Conservation (phyloP, 768 basidiomycete genomes). For the Termitomyces sp. region DNA sequence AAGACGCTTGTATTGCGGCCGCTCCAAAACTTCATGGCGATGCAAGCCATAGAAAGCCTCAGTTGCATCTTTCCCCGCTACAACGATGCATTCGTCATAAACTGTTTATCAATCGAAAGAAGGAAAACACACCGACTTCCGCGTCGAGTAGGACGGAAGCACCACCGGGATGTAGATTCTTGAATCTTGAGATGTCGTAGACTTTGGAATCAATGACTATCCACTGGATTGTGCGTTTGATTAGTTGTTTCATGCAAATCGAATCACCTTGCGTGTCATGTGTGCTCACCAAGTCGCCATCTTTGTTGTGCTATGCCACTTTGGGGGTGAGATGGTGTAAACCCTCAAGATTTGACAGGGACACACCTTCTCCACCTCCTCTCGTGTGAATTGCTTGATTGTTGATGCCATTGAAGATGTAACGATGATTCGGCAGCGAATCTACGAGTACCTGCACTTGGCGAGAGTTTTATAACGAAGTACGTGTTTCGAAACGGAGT, state of each 20-base stretch:
- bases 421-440: not conserved
- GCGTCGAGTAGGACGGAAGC: slow-evolving; percentile 63
- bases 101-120: not conserved
- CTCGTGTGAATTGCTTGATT: slow-evolving; percentile 41
- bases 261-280: not conserved
- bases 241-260: not conserved
- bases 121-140: slow-evolving; percentile 53
- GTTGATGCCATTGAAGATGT: slow-evolving; percentile 21
- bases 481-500: not conserved
- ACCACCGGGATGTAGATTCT: slow-evolving; percentile 53
- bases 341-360: not conserved
- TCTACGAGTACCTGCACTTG: not conserved
- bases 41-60: slow-evolving; percentile 79
- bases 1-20: slow-evolving; percentile 60
- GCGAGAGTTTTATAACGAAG: no score
- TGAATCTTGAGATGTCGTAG: slow-evolving; percentile 76
- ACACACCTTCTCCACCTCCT: slow-evolving; percentile 69
- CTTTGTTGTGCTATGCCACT: slow-evolving; percentile 61
- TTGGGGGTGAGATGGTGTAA: not conserved
- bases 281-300: slow-evolving; percentile 58
- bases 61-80: slow-evolving; percentile 74
- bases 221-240: slow-evolving; percentile 44
- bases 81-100: not conserved
- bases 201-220: slow-evolving; percentile 80
- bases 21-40: slow-evolving; percentile 60